Evolutionary conservation across 345 rosid genomes (phyloP), one percentile per base, ranked within the genome.

Genomic region (Acer yangbiense): DNA sequence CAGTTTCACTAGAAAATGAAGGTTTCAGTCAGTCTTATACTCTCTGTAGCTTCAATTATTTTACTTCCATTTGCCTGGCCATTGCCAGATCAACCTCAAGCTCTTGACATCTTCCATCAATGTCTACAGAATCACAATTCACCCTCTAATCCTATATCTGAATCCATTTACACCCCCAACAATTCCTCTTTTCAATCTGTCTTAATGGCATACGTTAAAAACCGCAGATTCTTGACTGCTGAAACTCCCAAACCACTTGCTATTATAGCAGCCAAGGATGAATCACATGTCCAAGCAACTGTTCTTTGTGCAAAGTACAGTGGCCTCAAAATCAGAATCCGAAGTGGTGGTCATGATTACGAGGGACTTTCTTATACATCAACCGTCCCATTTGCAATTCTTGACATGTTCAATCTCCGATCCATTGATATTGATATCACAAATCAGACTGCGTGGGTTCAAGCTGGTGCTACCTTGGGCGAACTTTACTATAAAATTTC

Each of bases 261-360:
- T 62, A 91, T 94, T 65, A 44, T 92, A 61, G 80, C 95, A 0
- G 90, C 98, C 1, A 50, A 75, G 9, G 84, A 86, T 9, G 82
- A 79, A 25, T 82, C 91, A 4, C 98, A 92, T 68, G 86, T 91
- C 10, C 97, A 90, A 76, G 89, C 94, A 5, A 79, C 92, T 0
- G 83, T 93, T 25, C 21, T 81, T 78, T 93, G 97, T 64, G 89
- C 64, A 71, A 76, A 25, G 41, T 71, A 8, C 80, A 78, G 23
- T 55, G 82, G 82, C 50, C 68, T 85, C 10, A 91, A 86, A 35
- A 70, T 94, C 73, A 87, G 83, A 61, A 84, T 82, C 54, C 87
- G 97, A 48, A 92, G 98, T 18, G 98, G 97, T 0, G 98, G 98
- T 65, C 98, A 94, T 76, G 93, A 91, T 78, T 92, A 78, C 60